Conservation (phyloP, 768 basidiomycete species). For the Mycena capillaripes region DNA sequence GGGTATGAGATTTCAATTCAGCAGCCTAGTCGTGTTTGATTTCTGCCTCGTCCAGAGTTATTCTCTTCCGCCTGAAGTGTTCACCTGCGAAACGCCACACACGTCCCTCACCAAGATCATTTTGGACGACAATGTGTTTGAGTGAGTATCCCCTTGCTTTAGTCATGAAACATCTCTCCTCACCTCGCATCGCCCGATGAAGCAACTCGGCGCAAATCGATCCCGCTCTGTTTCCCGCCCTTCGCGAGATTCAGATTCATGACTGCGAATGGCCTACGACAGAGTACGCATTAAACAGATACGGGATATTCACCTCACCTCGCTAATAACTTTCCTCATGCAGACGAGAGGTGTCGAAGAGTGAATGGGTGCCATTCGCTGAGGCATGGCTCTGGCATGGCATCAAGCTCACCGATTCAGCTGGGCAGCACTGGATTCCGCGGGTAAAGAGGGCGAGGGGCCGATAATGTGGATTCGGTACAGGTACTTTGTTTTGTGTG, state of each 20-base stretch:
- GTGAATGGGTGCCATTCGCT: neutral
- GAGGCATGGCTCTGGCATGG: neutral
- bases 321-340: neutral
- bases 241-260: conserved; percentile 5
- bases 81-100: neutral
- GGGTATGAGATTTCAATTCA: neutral
- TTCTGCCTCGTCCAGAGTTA: neutral
- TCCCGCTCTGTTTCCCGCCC: neutral
- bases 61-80: neutral
- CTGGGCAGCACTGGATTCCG: neutral
- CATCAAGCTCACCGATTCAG: conserved; percentile 5
- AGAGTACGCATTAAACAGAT: neutral
- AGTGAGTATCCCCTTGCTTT: neutral
- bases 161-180: neutral
- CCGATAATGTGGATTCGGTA: neutral
- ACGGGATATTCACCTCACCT: neutral
- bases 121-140: neutral
- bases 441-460: neutral
- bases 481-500: too few relatives aligned
- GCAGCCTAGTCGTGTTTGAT: neutral
- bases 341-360: conserved; percentile 8
- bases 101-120: neutral
- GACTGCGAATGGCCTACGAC: conserved; percentile 2
- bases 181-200: neutral
- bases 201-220: neutral